Conservation (phyloP, 768 basidiomycete genomes). For the Amanita subjunquillea region DNA sequence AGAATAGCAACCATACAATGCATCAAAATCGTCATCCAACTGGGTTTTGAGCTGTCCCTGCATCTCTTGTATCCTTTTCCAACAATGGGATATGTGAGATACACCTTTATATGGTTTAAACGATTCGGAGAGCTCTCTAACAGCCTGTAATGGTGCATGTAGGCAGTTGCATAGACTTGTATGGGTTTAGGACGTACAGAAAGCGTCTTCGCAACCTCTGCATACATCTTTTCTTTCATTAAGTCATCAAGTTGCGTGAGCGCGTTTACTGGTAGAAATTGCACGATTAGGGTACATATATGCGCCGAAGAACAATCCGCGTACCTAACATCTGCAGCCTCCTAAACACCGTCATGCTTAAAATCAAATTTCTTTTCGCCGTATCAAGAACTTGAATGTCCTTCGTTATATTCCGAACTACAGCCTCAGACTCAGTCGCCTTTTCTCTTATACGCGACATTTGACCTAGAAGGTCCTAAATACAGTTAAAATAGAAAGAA, state of each 20-base stretch:
- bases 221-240: conserved; percentile 69
- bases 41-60: conserved; percentile 75
- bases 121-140: conserved; percentile 72
- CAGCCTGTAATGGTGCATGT: conserved; percentile 41
- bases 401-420: conserved; percentile 89
- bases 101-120: conserved; percentile 78
- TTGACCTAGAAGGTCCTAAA: conserved; percentile 84
- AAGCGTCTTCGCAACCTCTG: conserved; percentile 76
- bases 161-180: not conserved
- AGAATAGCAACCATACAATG: conserved; percentile 53
- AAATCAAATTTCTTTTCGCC: conserved; percentile 86
- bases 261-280: conserved; percentile 53
- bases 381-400: conserved; percentile 93
- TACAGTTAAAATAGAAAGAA: not conserved
- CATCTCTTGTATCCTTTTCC: conserved; percentile 70
- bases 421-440: conserved; percentile 93
- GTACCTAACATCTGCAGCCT: conserved; percentile 89
- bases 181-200: conserved; percentile 30
- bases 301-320: conserved; percentile 13
- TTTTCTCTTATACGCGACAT: conserved; percentile 96
- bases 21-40: conserved; percentile 86
- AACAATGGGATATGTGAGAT: conserved; percentile 65
- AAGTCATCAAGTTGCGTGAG: conserved; percentile 73
- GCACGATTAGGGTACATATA: not conserved
- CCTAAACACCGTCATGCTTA: conserved; percentile 84